These are phyloP conservation scores for Primulina huaijiensis DNA, from an alignment of 257 asterid species.

Conservation along the genomic window DNA sequence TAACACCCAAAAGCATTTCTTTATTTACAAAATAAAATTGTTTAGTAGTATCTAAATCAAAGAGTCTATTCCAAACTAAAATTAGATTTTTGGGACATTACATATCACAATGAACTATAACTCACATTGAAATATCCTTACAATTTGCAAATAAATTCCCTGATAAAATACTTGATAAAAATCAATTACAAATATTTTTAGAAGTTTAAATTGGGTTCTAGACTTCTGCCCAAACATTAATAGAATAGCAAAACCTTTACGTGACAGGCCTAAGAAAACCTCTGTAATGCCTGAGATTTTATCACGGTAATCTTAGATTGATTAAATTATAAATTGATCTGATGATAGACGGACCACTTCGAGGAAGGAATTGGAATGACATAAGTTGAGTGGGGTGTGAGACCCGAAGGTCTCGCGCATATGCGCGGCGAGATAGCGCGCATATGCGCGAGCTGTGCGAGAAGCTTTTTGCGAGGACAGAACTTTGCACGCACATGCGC, in stretches of 20 bases:
- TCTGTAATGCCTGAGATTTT: no score
- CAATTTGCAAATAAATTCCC: not conserved
- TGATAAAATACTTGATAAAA: not conserved
- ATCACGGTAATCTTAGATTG: no score
- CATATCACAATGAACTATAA: not conserved
- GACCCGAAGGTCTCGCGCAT: no score
- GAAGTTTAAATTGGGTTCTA: not conserved
- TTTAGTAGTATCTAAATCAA: not conserved
- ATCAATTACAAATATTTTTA: not conserved
- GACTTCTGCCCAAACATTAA: not conserved
- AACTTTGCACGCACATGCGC: no score
- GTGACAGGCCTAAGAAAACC: no score
- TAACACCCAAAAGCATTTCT: not conserved
- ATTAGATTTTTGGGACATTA: conserved; percentile 4
- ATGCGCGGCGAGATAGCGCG: no score
- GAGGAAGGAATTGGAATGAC: no score
- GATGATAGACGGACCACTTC: no score
- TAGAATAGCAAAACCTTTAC: not conserved
- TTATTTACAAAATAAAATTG: not conserved
- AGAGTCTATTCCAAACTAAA: not conserved
- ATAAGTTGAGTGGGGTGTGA: no score
- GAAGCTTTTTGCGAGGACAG: no score
- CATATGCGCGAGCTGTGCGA: no score
- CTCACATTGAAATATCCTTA: not conserved
- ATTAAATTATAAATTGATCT: no score